Base-by-base conservation (phyloP, 106 monocot genomes). In the Ottelia alismoides region DNA sequence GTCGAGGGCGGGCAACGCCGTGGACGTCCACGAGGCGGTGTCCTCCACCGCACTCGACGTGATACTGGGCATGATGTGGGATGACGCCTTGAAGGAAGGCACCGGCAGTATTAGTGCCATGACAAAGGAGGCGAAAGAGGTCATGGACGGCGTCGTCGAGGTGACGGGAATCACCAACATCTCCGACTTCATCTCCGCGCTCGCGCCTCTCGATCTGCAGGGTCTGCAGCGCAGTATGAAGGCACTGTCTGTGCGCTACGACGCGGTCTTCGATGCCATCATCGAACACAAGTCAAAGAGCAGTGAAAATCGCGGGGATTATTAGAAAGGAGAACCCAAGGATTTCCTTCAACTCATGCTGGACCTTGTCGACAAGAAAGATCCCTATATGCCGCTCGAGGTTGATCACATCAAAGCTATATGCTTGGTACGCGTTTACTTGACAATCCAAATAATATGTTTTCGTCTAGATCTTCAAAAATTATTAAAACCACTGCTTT, bases 71-170 rank as follows among this genome's bases (percentile, higher is more conserved):
- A n/a, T n/a, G n/a, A n/a, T n/a, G n/a, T n/a, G n/a, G n/a, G n/a
- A n/a, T n/a, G n/a, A n/a, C 69, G 70, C 51, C 73, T 11, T 82
- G 88, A 82, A 76, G 88, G 11, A 67, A 58, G 0, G 64, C 54
- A 22, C 25, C 73, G 45, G 64, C 65, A 31, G 49, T 1, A 12
- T 23, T n/a, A 11, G 74, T 30, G 27, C 32, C 47, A 55, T 50
- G 35, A n/a, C n/a, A n/a, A 31, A 21, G 7, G 31, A 49, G 7
- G 54, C 20, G 0, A 49, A n/a, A 20, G 65, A 66, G 65, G 29
- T 66, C 23, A 20, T 29, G 18, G 29, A 56, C 24, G 17, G 30
- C 21, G 47, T 66, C 22, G 22, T 11, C 0, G 56, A 57, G 47
- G 28, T 51, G 3, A 35, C 47, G 21, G 47, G 22, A 23, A 3